Percentiles rank a stretch among this genome's conserved stretches.
These are phyloP conservation scores for Cutaneotrichosporon spelunceum DNA, from an alignment of 1,284 basidiomycete genomes.

Conservation along the genomic window DNA sequence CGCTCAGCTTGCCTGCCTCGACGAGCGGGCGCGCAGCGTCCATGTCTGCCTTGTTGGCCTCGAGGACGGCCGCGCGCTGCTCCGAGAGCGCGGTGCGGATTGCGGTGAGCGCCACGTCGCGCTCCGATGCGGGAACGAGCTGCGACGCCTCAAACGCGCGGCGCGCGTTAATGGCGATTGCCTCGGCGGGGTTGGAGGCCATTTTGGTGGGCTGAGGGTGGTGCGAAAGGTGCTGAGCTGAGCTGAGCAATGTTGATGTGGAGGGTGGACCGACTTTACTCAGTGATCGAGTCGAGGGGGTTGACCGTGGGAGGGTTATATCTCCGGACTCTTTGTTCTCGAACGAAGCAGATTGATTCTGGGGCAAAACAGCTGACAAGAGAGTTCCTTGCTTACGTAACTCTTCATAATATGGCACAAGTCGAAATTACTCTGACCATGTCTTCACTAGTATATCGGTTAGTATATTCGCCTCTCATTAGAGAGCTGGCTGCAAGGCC, in stretches of 20 bases:
- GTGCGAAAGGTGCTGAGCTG: neutral
- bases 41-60: slow-evolving; percentile 76
- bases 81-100: slow-evolving; percentile 66
- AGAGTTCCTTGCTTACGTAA: neutral
- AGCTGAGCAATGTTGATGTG: slow-evolving; percentile 1
- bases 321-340: neutral
- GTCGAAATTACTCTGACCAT: neutral
- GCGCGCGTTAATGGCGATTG: slow-evolving; percentile 70
- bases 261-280: slow-evolving; percentile 1
- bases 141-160: slow-evolving; percentile 80
- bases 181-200: neutral
- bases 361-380: neutral
- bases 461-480: slow-evolving; percentile 17
- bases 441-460: slow-evolving; percentile 8
- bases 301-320: slow-evolving; percentile 10
- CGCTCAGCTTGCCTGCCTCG: slow-evolving; percentile 74
- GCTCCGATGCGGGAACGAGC: slow-evolving; percentile 64
- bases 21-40: slow-evolving; percentile 74
- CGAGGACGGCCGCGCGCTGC: slow-evolving; percentile 66
- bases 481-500: neutral
- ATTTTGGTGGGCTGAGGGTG: neutral
- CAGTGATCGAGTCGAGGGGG: slow-evolving; percentile 1
- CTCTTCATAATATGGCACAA: neutral
- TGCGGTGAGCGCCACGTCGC: slow-evolving; percentile 66
- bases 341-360: no score